Evolutionary conservation across 2,329 filamentous ascomycete species (phyloP), one percentile per base, ranked within the genome.

Genomic region (Fusarium annulatum): DNA sequence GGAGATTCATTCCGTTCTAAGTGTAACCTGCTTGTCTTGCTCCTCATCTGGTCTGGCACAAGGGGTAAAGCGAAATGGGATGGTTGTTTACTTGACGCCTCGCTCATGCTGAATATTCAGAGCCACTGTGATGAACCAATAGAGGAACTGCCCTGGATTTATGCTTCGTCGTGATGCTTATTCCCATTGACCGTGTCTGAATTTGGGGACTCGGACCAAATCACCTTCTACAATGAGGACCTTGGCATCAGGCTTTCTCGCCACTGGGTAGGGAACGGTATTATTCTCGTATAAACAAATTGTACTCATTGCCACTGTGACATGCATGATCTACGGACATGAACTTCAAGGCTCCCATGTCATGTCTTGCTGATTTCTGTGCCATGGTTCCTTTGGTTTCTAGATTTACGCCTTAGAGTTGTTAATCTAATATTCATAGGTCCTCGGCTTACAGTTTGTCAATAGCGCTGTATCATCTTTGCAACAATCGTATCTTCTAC

Each of bases 81-180:
- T 34, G 55, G 30, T 45, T 58, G 41, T 48, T 36, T 60, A 61
- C 45, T 39, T 43, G 62, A 42, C 63, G 48, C 60, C 63, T 43
- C 56, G 15, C 63, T 43, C 63, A 26, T 36, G 30, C 30, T 57
- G 36, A 67, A 67, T 61, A 19, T 53, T 45, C 67, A 38, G 28
- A 52, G 21, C 5, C 38, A 42, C 45, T 28, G 11, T 56, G 34
- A 18, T 52, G 30, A 49, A 23, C 65, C 55, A 68, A 62, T 68
- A 16, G 16, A 52, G 42, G 23, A 28, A 30, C 30, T 42, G n/a
- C 26, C 26, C 46, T 61, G 33, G 30, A n/a, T 43, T 56, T 60
- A 36, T 38, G 30, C 23, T 39, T 51, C 23, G 48, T 26, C 43
- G 26, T 43, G 48, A 39, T 56, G 28, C 33, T 46, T 62, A 52